These are phyloP conservation scores for Jackrogersella minutella DNA, from an alignment of 495 filamentous ascomycete species.

Conservation along the genomic window DNA sequence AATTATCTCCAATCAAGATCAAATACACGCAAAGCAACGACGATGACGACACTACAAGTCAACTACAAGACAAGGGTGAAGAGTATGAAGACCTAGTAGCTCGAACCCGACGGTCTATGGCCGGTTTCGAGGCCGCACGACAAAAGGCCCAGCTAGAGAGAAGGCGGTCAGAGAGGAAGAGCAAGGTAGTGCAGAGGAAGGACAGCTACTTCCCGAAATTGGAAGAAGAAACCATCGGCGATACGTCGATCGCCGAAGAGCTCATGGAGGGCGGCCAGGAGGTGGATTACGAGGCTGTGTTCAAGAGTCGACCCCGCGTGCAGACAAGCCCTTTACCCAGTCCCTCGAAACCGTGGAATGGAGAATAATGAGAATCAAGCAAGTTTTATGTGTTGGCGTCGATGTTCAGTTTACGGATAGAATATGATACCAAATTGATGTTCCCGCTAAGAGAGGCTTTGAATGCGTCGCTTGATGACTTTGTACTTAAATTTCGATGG, in stretches of 20 bases:
- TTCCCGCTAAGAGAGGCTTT: neutral
- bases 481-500: neutral
- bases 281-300: slow-evolving; percentile 84
- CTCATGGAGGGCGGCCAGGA: slow-evolving; percentile 58
- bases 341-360: slow-evolving; percentile 49
- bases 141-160: slow-evolving; percentile 65
- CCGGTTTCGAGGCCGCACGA: slow-evolving; percentile 60
- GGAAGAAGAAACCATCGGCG: slow-evolving; percentile 47
- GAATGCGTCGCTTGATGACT: neutral
- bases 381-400: neutral
- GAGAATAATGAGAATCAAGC: neutral
- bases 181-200: slow-evolving; percentile 47
- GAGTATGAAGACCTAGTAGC: slow-evolving; percentile 65
- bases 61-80: slow-evolving; percentile 40
- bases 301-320: slow-evolving; percentile 83
- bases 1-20: slow-evolving; percentile 39
- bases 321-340: slow-evolving; percentile 75
- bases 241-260: slow-evolving; percentile 42
- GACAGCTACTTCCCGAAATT: slow-evolving; percentile 52
- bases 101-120: slow-evolving; percentile 86
- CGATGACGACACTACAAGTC: slow-evolving; percentile 9
- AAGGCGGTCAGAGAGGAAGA: slow-evolving; percentile 59
- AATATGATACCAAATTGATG: slow-evolving; percentile 35
- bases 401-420: slow-evolving; percentile 14
- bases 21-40: slow-evolving; percentile 8